phyloP scores from a whole-genome alignment of 495 filamentous ascomycete species.

The Penicillium antarcticum region DNA sequence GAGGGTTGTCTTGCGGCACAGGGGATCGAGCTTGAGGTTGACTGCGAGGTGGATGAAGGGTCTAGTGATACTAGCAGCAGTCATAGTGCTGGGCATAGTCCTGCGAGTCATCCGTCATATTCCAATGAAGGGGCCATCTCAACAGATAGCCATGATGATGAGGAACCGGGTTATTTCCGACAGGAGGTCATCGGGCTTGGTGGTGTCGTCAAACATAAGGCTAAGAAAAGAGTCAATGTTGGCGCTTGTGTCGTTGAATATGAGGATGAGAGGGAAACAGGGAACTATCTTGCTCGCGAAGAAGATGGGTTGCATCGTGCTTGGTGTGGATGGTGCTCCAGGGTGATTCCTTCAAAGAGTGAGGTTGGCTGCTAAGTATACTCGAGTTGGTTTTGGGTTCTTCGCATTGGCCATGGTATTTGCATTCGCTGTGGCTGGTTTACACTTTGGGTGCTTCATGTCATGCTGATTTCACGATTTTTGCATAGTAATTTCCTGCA shows the following conservation, averaged over 20 bases:
- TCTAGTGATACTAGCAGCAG: constrained; percentile 16
- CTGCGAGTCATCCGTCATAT: constrained; percentile 9
- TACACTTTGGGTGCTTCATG: neutral
- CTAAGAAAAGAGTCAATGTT: constrained; percentile 69
- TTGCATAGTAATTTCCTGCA: neutral
- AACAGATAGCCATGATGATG: constrained; percentile 33
- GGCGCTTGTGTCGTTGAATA: constrained; percentile 79
- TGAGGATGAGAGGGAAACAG: constrained; percentile 68
- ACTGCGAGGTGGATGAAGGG: constrained; percentile 66
- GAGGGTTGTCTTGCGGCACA: constrained; percentile 64
- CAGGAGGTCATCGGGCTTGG: constrained; percentile 89
- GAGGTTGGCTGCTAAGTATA: constrained; percentile 6
- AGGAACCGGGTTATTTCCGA: constrained; percentile 65
- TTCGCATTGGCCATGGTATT: neutral
- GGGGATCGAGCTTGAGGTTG: constrained; percentile 75
- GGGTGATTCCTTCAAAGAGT: constrained; percentile 33
- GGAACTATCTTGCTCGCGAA: constrained; percentile 63
- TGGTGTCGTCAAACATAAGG: constrained; percentile 77
- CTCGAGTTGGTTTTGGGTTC: neutral
- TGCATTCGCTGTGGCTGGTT: neutral
- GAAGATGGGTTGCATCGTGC: constrained; percentile 43
- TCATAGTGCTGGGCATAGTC: constrained; percentile 13
- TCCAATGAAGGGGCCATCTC: constrained; percentile 11
- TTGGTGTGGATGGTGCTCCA: constrained; percentile 55
- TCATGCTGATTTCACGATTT: neutral